Conservation (phyloP, 2,329 filamentous ascomycete species). For the Fusarium algeriense region DNA sequence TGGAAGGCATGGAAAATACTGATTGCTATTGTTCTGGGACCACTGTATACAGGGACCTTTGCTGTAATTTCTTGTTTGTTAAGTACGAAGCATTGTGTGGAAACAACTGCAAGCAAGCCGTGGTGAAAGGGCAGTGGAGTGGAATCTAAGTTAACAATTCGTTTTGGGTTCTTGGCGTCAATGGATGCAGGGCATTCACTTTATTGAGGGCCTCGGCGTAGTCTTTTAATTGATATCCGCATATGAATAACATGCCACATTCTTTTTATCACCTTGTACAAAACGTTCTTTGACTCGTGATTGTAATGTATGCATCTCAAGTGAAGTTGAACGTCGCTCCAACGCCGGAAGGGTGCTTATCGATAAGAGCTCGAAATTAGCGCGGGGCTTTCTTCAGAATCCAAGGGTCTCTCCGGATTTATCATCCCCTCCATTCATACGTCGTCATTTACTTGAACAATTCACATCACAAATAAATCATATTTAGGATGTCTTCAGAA, state of each 20-base stretch:
- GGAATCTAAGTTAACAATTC: slow-evolving; percentile 19
- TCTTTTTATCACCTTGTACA: slow-evolving; percentile 4
- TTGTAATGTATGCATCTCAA: background rate
- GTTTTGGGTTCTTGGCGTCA: slow-evolving; percentile 28
- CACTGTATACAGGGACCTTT: slow-evolving; percentile 4
- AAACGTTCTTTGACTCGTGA: background rate
- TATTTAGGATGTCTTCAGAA: slow-evolving; percentile 51
- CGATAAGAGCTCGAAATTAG: slow-evolving; percentile 39
- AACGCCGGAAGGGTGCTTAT: slow-evolving; percentile 17
- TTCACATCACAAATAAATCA: background rate
- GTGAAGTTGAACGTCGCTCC: background rate
- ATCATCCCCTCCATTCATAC: slow-evolving; percentile 28
- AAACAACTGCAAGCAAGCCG: slow-evolving; percentile 5
- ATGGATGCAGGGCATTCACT: slow-evolving; percentile 26
- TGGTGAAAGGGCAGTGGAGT: background rate
- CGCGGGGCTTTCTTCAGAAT: slow-evolving; percentile 37
- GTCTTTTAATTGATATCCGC: slow-evolving; percentile 29
- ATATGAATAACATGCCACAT: slow-evolving; percentile 7
- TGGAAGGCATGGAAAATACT: slow-evolving; percentile 12
- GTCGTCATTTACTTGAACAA: slow-evolving; percentile 1
- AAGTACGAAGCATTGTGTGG: slow-evolving; percentile 17
- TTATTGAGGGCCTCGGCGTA: slow-evolving; percentile 14
- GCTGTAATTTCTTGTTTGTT: slow-evolving; percentile 14
- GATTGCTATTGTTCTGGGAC: background rate
- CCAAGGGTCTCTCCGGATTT: slow-evolving; percentile 31